Percentiles rank a stretch among this genome's conserved stretches.
Conservation (phyloP, 2,329 filamentous ascomycete species). For the Trichoderma aggressivum region DNA sequence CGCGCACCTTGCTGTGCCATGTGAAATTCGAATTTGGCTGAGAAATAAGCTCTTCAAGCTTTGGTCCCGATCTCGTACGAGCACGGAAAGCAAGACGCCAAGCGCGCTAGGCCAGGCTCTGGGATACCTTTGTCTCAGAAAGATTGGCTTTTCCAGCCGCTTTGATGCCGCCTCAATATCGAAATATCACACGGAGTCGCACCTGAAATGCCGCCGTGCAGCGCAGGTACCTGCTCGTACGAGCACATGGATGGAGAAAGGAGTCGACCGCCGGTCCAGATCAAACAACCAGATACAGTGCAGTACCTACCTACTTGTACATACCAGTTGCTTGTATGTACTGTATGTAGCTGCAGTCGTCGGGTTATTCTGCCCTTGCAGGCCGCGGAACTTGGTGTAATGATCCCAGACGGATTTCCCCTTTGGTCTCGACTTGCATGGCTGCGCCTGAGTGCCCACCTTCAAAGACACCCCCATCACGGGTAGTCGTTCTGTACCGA, state of each 20-base stretch:
- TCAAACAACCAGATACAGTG: neutral
- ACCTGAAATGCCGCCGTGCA: neutral
- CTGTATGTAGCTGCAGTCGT: neutral
- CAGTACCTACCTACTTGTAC: neutral
- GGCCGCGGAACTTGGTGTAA: neutral
- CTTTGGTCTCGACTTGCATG: constrained; percentile 4
- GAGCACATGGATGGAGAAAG: neutral
- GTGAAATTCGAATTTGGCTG: neutral
- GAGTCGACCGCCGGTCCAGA: neutral
- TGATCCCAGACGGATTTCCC: constrained; percentile 17
- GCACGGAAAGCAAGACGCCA: constrained; percentile 7
- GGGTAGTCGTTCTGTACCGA: neutral
- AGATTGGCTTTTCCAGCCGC: neutral
- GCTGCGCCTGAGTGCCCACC: neutral
- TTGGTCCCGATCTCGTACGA: neutral
- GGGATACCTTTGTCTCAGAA: neutral
- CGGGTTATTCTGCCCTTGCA: neutral
- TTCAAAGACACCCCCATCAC: neutral
- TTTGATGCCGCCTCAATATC: neutral
- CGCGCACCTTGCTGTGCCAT: neutral
- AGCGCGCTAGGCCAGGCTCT: neutral
- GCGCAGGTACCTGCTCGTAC: neutral
- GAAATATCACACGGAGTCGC: neutral
- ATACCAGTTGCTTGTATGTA: neutral
- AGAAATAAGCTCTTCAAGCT: constrained; percentile 9